Evolutionary conservation across 352 stramenopile genomes (phyloP).

Genomic region (Aphanomyces invadans): DNA sequence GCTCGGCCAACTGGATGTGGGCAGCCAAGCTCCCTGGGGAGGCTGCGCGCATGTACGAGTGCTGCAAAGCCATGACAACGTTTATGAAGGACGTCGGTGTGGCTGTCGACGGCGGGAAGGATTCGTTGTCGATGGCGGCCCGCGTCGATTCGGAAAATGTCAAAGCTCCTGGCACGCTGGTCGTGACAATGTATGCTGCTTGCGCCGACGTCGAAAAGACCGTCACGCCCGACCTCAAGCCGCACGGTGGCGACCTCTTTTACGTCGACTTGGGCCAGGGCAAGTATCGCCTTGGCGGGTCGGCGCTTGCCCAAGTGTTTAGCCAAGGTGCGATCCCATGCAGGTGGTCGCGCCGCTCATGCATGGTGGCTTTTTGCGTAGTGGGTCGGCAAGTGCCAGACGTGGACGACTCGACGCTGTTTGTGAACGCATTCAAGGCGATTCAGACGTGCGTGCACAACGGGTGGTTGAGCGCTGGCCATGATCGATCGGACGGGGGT

Average conservation of each 20-base stretch:
- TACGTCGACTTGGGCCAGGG: constrained; percentile 93
- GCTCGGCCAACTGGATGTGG: constrained; percentile 99
- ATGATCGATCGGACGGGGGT: constrained; percentile 98
- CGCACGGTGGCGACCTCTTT: constrained; percentile 76
- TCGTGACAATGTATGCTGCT: constrained; percentile 96
- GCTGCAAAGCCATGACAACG: constrained; percentile 92
- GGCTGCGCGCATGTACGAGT: constrained; percentile 98
- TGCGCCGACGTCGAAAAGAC: constrained; percentile 95
- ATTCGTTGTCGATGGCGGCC: constrained; percentile 99
- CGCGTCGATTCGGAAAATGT: constrained; percentile 92
- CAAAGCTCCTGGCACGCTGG: constrained; percentile 96
- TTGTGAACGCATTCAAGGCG: constrained; percentile 92
- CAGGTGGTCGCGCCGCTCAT: too few relatives aligned
- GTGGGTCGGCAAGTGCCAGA: constrained; percentile 84
- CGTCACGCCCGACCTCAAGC: constrained; percentile 97
- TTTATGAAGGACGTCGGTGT: constrained; percentile 94
- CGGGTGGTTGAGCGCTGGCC: constrained; percentile 89
- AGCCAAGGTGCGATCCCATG: constrained; percentile 32
- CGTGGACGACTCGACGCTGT: constrained; percentile 87
- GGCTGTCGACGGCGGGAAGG: constrained; percentile 98
- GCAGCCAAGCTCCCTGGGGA: constrained; percentile 98
- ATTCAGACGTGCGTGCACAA: constrained; percentile 91
- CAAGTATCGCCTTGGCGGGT: constrained; percentile 91
- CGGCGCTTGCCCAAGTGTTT: constrained; percentile 92
- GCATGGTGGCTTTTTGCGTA: too few relatives aligned